Conservation (phyloP, 2,329 filamentous ascomycete genomes). For the Talaromyces atroroseus region DNA sequence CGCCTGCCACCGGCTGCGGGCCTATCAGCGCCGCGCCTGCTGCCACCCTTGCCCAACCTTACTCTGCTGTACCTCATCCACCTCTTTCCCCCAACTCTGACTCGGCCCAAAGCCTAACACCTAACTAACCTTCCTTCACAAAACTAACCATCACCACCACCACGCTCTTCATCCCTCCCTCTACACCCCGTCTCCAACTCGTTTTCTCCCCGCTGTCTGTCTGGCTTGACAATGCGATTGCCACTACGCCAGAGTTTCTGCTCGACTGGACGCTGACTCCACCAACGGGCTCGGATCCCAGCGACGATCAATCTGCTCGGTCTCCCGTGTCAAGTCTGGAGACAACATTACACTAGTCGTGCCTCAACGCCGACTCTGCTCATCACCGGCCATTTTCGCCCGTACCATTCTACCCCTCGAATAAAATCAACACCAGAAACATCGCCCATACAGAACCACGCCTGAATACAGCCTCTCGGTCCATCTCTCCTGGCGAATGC, state of each 20-base stretch:
- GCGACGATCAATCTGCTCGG: constrained; percentile 6
- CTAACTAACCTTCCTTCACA: neutral
- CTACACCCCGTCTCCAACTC: constrained; percentile 21
- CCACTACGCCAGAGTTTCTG: constrained; percentile 3
- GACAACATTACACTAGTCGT: constrained; percentile 15
- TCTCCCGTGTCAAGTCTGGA: constrained; percentile 7
- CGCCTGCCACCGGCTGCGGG: neutral
- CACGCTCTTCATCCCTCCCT: neutral
- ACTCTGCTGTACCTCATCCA: neutral
- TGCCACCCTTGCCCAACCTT: constrained; percentile 8
- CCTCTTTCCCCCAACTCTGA: constrained; percentile 3
- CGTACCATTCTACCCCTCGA: constrained; percentile 3
- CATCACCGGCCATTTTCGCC: constrained; percentile 3
- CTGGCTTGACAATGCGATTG: constrained; percentile 15
- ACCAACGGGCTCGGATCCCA: constrained; percentile 1
- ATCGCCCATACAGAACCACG: neutral
- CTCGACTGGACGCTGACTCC: constrained; percentile 5
- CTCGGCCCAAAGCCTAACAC: constrained; percentile 8
- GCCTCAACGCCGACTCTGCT: constrained; percentile 14
- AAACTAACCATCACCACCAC: neutral
- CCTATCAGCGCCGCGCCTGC: constrained; percentile 1
- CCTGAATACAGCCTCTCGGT: constrained; percentile 10
- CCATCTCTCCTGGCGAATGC: constrained; percentile 30
- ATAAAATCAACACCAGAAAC: neutral
- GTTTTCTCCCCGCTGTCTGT: constrained; percentile 24